Base-by-base conservation (phyloP, 202 grass and related monocot species). In the Digitaria exilis region DNA sequence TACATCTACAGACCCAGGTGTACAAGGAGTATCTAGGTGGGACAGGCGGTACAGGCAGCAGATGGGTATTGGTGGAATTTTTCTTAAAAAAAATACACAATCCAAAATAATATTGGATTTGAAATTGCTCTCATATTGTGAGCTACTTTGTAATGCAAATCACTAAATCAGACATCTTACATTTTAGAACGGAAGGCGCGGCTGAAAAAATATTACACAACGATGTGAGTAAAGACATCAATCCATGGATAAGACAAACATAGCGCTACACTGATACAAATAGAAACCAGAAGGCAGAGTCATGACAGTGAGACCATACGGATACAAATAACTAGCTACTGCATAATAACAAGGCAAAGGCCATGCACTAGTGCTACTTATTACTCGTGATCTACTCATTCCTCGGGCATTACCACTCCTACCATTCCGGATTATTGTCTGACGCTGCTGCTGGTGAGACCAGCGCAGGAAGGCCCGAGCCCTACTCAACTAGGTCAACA, bases 401-500 rank as follows among this genome's bases (percentile, higher is more conserved):
- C 32, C 17, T 66, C 37, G 37, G 78, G 39, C 34, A 58, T 57
- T 79, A 58, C 73, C 65, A 82, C 48, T 51, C 34, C 76, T 80
- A 80, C 63, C 37, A 57, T 73, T 84, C 76, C 37, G 15, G 41
- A 80, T 71, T 90, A 87, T 84, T 87, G 35, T 65, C 80, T 37
- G 18, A 80, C 46, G 37, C n/a, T 57, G 52, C 28, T 56, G 52
- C 9, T 26, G 35, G 42, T 31, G 51, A 62, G 51, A 15, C 62
- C 61, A 13, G 52, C 58, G 62, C 55, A 80, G 80, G 76, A 71
- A 86, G 16, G 50, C 48, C 78, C 43, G 66, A 83, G 69, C 55
- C 51, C 80, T 87, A 80, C 37, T 59, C 60, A 57, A 74, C 39
- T 84, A 87, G 16, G 89, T 90, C 76, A 87, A 84, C n/a, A 59